Evolutionary conservation across 495 filamentous ascomycete species (phyloP).

Genomic region (Aspergillus steynii): DNA sequence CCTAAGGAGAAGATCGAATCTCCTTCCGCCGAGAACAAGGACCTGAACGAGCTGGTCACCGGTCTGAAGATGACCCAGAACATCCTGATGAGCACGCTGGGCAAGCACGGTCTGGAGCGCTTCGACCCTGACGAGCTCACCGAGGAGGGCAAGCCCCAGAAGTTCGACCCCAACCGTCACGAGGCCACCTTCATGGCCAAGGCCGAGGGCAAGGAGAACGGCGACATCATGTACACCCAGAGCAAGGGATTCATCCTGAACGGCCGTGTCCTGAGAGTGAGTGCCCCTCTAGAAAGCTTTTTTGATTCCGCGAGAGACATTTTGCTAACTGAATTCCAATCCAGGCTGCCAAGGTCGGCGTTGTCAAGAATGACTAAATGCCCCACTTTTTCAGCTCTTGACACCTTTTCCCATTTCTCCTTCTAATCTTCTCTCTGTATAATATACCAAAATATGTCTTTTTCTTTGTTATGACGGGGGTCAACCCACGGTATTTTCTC

Average conservation of each 20-base stretch:
- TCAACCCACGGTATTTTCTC: slow-evolving; percentile 11
- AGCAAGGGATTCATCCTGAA: slow-evolving; percentile 94
- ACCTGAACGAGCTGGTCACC: slow-evolving; percentile 77
- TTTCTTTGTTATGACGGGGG: slow-evolving; percentile 31
- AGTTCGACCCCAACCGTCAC: slow-evolving; percentile 94
- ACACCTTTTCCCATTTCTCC: slow-evolving; percentile 1
- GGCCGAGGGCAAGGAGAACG: slow-evolving; percentile 80
- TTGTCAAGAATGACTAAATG: slow-evolving; percentile 69
- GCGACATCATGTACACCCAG: slow-evolving; percentile 87
- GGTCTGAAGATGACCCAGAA: slow-evolving; percentile 92
- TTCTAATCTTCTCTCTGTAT: slow-evolving; percentile 38
- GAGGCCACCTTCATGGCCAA: slow-evolving; percentile 94
- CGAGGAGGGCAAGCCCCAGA: slow-evolving; percentile 56
- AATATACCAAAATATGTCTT: slow-evolving; percentile 43
- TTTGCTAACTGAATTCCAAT: slow-evolving; percentile 18
- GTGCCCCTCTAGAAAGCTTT: slow-evolving; percentile 20
- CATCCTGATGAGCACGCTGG: slow-evolving; percentile 83
- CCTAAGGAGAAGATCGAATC: slow-evolving; percentile 66
- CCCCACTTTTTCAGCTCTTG: background rate
- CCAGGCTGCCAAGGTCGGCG: slow-evolving; percentile 88
- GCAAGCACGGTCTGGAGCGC: slow-evolving; percentile 91
- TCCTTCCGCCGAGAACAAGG: slow-evolving; percentile 52
- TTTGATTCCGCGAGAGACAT: background rate
- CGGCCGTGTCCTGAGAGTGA: slow-evolving; percentile 78
- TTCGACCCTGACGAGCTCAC: slow-evolving; percentile 69